Evolutionary conservation across 192 early-diverging fungal genomes (phyloP).

Genomic region (Coemansia sp.): DNA sequence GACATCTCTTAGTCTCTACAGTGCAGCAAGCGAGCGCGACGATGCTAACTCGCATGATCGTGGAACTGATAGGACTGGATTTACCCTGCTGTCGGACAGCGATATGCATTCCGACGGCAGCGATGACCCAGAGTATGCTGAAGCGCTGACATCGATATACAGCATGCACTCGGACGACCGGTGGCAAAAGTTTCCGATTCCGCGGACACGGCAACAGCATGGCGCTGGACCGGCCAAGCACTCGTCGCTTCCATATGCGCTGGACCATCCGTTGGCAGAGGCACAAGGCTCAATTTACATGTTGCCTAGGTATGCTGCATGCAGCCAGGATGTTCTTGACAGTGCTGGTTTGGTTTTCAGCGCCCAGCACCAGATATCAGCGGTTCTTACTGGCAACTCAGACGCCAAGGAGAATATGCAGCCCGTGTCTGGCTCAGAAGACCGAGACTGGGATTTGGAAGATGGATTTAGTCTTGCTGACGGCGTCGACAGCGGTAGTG

Average conservation of each 20-base stretch:
- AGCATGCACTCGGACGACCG: slow-evolving; percentile 1
- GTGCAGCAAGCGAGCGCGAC: slow-evolving; percentile 22
- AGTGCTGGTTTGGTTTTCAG: neutral
- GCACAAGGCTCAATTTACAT: slow-evolving; percentile 17
- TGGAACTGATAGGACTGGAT: neutral
- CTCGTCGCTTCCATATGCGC: slow-evolving; percentile 5
- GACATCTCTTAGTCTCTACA: slow-evolving; percentile 29
- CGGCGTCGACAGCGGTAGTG: slow-evolving; percentile 19
- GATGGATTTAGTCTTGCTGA: slow-evolving; percentile 9
- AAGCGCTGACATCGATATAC: slow-evolving; percentile 3
- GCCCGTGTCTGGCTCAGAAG: neutral
- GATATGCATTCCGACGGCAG: neutral
- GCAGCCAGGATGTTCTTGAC: slow-evolving; percentile 19
- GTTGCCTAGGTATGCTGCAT: slow-evolving; percentile 21
- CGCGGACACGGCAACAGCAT: neutral
- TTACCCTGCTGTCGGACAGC: neutral
- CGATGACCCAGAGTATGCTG: slow-evolving; percentile 6
- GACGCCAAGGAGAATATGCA: neutral
- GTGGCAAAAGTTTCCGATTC: slow-evolving; percentile 2
- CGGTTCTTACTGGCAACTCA: neutral
- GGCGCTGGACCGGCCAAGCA: neutral
- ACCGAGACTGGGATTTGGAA: slow-evolving; percentile 18
- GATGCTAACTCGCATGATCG: neutral
- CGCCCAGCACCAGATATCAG: neutral
- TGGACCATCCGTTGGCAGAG: slow-evolving; percentile 1